Evolutionary conservation across 495 filamentous ascomycete genomes (phyloP).

Genomic region (Tetracladium marchalianum): DNA sequence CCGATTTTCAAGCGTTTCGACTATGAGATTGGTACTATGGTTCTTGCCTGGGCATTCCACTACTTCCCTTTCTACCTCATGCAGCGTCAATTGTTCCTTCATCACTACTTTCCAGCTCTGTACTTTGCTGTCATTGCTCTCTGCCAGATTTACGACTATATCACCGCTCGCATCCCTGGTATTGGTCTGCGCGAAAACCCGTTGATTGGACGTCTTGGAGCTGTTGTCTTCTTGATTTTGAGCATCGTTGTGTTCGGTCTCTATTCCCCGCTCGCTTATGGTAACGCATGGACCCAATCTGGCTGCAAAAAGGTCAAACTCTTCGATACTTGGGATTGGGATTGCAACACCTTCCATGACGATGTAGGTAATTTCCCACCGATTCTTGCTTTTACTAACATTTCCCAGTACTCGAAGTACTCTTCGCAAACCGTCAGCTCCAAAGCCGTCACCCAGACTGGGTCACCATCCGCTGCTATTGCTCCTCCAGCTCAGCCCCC

Average conservation of each 20-base stretch:
- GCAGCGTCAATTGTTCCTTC: constrained; percentile 89
- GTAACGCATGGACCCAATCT: constrained; percentile 83
- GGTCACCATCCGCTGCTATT: constrained; percentile 24
- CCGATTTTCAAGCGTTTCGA: constrained; percentile 88
- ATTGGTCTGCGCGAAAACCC: constrained; percentile 63
- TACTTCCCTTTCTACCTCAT: constrained; percentile 97
- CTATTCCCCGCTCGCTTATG: constrained; percentile 83
- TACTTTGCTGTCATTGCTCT: constrained; percentile 88
- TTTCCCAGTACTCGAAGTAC: constrained; percentile 24
- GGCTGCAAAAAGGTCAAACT: constrained; percentile 83
- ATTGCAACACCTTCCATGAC: constrained; percentile 86
- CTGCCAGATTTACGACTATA: constrained; percentile 82
- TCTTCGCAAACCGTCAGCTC: constrained; percentile 12
- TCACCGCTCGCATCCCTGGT: constrained; percentile 53
- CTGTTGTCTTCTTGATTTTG: constrained; percentile 59
- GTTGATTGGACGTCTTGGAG: constrained; percentile 58
- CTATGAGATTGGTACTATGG: constrained; percentile 85
- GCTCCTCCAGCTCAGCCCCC: constrained; percentile 29
- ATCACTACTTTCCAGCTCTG: constrained; percentile 92
- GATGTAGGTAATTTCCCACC: constrained; percentile 53
- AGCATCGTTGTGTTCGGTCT: constrained; percentile 70
- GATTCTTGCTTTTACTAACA: constrained; percentile 5
- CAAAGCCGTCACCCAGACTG: constrained; percentile 16
- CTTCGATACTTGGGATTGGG: constrained; percentile 86
- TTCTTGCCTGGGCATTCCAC: constrained; percentile 89